Evolutionary conservation across 768 basidiomycete species (phyloP).

Genomic region (Nidularia sp.): DNA sequence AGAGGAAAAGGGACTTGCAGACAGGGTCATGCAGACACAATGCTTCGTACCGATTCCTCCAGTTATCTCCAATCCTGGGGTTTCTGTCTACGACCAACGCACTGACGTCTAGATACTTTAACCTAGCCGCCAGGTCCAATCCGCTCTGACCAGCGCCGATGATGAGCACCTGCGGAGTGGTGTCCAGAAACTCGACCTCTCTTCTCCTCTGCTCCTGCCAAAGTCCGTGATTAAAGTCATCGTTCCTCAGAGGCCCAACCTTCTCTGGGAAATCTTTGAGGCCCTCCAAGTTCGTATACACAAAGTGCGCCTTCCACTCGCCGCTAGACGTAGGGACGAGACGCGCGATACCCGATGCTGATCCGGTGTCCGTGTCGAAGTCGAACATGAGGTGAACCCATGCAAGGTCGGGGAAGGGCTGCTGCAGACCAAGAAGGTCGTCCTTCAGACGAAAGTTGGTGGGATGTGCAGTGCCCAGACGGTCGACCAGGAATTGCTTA

Average conservation of each 20-base stretch:
- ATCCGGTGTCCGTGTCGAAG: slow-evolving; percentile 39
- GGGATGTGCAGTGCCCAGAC: slow-evolving; percentile 21
- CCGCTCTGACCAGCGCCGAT: slow-evolving; percentile 56
- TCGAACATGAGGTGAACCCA: slow-evolving; percentile 45
- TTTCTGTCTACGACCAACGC: slow-evolving; percentile 55
- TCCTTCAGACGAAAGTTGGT: slow-evolving; percentile 24
- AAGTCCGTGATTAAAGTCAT: slow-evolving; percentile 37
- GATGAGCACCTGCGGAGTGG: slow-evolving; percentile 49
- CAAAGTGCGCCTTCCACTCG: slow-evolving; percentile 47
- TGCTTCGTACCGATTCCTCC: slow-evolving; percentile 57
- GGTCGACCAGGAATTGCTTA: slow-evolving; percentile 31
- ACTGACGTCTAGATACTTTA: slow-evolving; percentile 45
- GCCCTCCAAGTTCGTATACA: slow-evolving; percentile 47
- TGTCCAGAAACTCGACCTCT: slow-evolving; percentile 39
- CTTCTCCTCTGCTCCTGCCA: slow-evolving; percentile 36
- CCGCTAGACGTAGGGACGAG: slow-evolving; percentile 33
- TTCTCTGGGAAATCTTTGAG: slow-evolving; percentile 41
- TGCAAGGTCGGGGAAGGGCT: slow-evolving; percentile 32
- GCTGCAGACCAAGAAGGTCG: slow-evolving; percentile 22
- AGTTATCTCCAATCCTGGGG: slow-evolving; percentile 48
- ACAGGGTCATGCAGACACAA: slow-evolving; percentile 52
- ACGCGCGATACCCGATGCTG: slow-evolving; percentile 38
- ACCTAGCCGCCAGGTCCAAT: slow-evolving; percentile 48
- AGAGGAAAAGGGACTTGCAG: slow-evolving; percentile 22
- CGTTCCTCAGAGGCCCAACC: slow-evolving; percentile 33